Percentiles rank a stretch among this genome's conserved stretches.
phyloP scores from a whole-genome alignment of 306 rosid species.

The barrel medic (Medicago truncatula) region MtrunA17r5.0-ANR NC_053044.1:58103501-58104000 shows the following conservation, averaged over 20 bases:
- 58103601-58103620: neutral
- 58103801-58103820: neutral
- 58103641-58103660: conserved; percentile 22
- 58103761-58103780: neutral
- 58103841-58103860: neutral
- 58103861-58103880: neutral
- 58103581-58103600: neutral
- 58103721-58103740: neutral
- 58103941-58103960: too few relatives aligned
- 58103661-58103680: conserved; percentile 25
- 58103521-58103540: neutral
- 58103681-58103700: neutral
- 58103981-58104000: too few relatives aligned
- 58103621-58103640: neutral
- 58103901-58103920: too few relatives aligned
- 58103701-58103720: neutral
- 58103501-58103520: neutral
- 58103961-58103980: too few relatives aligned
- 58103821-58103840: neutral
- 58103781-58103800: neutral
- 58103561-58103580: neutral
- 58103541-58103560: neutral
- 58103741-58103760: neutral
- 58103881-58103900: neutral
- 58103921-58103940: too few relatives aligned